These are phyloP conservation scores for Camelina neglecta DNA, from an alignment of 345 rosid genomes.

Conservation along the genomic window DNA sequence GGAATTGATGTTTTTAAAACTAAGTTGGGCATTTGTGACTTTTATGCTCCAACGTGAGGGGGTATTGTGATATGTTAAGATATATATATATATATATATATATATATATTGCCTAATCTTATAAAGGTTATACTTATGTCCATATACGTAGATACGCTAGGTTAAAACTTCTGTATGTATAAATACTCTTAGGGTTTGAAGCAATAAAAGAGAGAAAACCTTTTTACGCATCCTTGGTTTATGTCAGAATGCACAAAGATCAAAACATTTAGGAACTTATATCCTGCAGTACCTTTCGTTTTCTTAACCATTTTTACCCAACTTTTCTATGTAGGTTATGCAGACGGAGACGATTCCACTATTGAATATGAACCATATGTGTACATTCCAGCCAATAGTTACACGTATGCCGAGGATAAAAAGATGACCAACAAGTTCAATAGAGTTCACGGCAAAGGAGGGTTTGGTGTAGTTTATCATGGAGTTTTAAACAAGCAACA, in stretches of 20 bases:
- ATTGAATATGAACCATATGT: conserved; percentile 23
- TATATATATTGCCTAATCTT: too few species aligned
- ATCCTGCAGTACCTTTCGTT: not conserved
- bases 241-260: not conserved
- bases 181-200: too few species aligned
- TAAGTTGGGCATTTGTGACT: too few species aligned
- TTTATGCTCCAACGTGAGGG: too few species aligned
- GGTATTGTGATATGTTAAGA: too few species aligned
- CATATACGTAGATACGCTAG: too few species aligned
- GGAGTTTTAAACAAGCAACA: conserved; percentile 3
- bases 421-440: conserved; percentile 20
- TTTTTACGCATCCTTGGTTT: too few species aligned
- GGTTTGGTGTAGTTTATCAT: conserved; percentile 32
- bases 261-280: not conserved
- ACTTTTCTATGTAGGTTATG: conserved; percentile 5
- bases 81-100: too few species aligned
- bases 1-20: too few species aligned
- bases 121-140: too few species aligned
- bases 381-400: not conserved
- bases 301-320: not conserved
- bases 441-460: conserved; percentile 25
- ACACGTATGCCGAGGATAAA: not conserved
- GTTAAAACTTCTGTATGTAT: too few species aligned
- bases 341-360: not conserved
- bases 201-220: too few species aligned